Evolutionary conservation across 164 flowering plant species (phyloP), one percentile per base, ranked within the genome.

Genomic region (Vitis riparia): DNA sequence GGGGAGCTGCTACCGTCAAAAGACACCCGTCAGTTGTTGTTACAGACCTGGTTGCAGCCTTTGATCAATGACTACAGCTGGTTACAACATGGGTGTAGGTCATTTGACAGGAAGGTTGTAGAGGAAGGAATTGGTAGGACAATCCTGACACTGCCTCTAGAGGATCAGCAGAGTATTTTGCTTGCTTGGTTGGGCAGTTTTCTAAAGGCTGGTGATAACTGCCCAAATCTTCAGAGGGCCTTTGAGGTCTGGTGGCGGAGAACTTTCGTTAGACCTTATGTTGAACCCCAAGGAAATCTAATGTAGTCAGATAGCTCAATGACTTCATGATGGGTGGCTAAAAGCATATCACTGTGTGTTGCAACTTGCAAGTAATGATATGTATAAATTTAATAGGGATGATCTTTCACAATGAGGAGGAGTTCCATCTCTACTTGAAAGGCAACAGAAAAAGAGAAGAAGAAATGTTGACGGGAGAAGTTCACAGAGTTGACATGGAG

Each of bases 161-260:
- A 93, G 76, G 97, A 96, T 11, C 98, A 96, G 83, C 97, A 88
- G 78, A 83, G 84, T 59, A 88, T 93, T 63, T 63, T 96, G 82
- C 92, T 96, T 2, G 48, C 85, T 51, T 96, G 99, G 99, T 71
- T 93, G 76, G 90, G 93, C 8, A 84, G 84, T 66, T 96, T 96
- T 66, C 71, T 96, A 63, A 90, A 87, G 76, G 82, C 80, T 0
- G 99, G 99, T 13, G 97, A 93, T 69, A 88, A 78, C 63, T 96
- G 98, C 80, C 99, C 99, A 1, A 96, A 96, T 86, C 94, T 96
- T 73, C 94, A 89, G 71, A 82, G 85, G 65, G 99, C 99, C 14
- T 95, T 95, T 72, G 97, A 93, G 84, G 98, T 95, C n/a, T 95
- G 99, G 99, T 95, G 99, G 99, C 82, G 98, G 59, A 81, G 98